These are phyloP conservation scores for Hypoxylon lienhwacheense DNA, from an alignment of 495 filamentous ascomycete genomes.

Conservation along the genomic window DNA sequence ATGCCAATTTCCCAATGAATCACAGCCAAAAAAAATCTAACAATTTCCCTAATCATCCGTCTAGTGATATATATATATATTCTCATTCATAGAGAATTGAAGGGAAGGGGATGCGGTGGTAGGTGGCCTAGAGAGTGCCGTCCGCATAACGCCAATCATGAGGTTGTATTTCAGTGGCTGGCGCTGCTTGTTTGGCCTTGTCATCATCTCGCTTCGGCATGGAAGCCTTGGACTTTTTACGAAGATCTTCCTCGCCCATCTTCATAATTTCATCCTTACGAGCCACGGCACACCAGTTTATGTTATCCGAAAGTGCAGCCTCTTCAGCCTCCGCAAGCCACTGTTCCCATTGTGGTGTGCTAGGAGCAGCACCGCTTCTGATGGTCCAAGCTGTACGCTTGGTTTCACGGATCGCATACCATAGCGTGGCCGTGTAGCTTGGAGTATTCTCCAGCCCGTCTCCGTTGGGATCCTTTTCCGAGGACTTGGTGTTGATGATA, in stretches of 20 bases:
- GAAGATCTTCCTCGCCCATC: constrained; percentile 30
- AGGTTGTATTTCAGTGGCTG: constrained; percentile 36
- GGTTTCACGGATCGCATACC: constrained; percentile 59
- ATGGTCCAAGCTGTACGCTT: constrained; percentile 52
- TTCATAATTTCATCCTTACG: constrained; percentile 54
- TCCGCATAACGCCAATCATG: constrained; percentile 6
- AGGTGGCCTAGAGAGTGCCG: constrained; percentile 29
- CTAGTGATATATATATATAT: no score
- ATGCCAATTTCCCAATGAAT: no score
- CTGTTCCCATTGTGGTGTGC: constrained; percentile 52
- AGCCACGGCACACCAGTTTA: constrained; percentile 51
- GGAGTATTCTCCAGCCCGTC: constrained; percentile 42
- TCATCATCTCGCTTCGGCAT: constrained; percentile 21
- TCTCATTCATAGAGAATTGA: no score
- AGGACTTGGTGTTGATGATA: constrained; percentile 45
- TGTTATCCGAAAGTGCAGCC: constrained; percentile 39
- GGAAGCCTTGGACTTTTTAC: background rate
- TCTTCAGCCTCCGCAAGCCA: constrained; percentile 55
- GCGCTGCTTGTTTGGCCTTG: constrained; percentile 38
- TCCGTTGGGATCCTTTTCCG: constrained; percentile 28
- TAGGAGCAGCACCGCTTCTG: constrained; percentile 51
- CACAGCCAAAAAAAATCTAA: no score
- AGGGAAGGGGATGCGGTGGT: background rate
- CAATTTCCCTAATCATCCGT: no score
- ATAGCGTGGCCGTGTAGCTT: constrained; percentile 57